Evolutionary conservation across 306 rosid genomes (phyloP), one percentile per base, ranked within the genome.

Genomic region (Lathyrus tuberosus): DNA sequence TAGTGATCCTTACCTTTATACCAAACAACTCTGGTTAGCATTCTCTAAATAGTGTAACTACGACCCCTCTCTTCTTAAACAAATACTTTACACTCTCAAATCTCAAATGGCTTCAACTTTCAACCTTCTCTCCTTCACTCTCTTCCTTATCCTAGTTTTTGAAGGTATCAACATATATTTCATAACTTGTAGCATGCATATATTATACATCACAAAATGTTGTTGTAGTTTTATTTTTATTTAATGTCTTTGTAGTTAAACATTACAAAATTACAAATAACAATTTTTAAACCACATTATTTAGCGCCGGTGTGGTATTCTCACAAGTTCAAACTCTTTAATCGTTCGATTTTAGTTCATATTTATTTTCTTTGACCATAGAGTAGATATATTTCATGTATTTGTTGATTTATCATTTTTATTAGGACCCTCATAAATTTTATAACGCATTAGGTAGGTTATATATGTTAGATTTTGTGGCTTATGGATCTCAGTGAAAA

Each of bases 51-150:
- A 28, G 17, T 57, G 41, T 57, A 2, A 14, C 5, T 26, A 13
- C 28, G 5, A 28, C 0, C 62, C 13, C 2, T 54, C 33, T 54
- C 9, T 4, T 28, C 14, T 24, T 24, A 24, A 24, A 1, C 26
- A 24, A 24, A 53, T 2, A 53, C 30, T 1, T 9, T 52, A 4
- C 8, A 52, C 13, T 52, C 58, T 53, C 41, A 40, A 20, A 40
- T 40, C 31, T 11, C 49, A 62, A 40, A 62, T 62, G 68, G 17
- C 68, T 12, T 13, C 68, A 0, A 40, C 5, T 62, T 11, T 62
- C 37, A 62, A 40, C 2, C 52, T 62, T 62, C 51, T 62, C 68
- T 62, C 17, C 68, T 18, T 20, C 35, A 62, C 51, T 62, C 10
- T 62, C 52, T 20, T 62, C 13, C 37, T 62, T 62, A 31, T 5